Percentiles rank a stretch among this genome's conserved stretches.
Evolutionary conservation across 441 rosid species (phyloP).

Genomic region (Gossypium gossypioides): DNA sequence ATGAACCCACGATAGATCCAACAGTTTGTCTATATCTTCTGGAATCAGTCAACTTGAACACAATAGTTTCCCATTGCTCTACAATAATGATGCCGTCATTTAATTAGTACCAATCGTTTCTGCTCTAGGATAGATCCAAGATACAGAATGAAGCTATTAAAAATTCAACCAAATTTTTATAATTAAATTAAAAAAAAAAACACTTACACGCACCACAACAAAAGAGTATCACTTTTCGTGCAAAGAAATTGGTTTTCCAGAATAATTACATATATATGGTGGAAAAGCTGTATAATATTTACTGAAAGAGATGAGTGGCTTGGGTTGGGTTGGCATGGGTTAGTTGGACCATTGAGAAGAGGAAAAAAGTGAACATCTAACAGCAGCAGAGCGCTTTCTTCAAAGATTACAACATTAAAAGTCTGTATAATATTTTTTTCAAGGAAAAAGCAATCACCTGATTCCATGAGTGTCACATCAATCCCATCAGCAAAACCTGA

Average conservation of each 20-base stretch:
- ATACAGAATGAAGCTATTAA: neutral
- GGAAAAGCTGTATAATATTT: neutral
- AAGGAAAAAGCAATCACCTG: slow-evolving; percentile 20
- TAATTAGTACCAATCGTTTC: slow-evolving; percentile 2
- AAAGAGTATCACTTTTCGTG: neutral
- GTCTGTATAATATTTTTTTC: neutral
- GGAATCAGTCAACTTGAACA: slow-evolving; percentile 58
- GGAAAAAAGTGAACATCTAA: neutral
- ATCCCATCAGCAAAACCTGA: slow-evolving; percentile 19
- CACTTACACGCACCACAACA: neutral
- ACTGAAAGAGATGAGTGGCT: neutral
- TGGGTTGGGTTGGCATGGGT: neutral
- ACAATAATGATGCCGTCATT: slow-evolving; percentile 15
- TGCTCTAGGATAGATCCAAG: neutral
- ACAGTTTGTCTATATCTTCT: slow-evolving; percentile 69
- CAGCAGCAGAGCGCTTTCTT: neutral
- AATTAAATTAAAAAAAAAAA: neutral
- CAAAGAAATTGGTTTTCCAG: neutral
- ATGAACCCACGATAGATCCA: slow-evolving; percentile 74
- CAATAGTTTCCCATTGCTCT: slow-evolving; percentile 54
- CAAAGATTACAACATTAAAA: neutral
- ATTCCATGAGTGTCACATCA: slow-evolving; percentile 12
- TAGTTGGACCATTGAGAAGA: neutral
- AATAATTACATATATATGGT: neutral
- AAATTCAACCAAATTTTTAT: neutral